phyloP scores from a whole-genome alignment of 192 early-diverging fungal species.

The Backusella luteola region DNA sequence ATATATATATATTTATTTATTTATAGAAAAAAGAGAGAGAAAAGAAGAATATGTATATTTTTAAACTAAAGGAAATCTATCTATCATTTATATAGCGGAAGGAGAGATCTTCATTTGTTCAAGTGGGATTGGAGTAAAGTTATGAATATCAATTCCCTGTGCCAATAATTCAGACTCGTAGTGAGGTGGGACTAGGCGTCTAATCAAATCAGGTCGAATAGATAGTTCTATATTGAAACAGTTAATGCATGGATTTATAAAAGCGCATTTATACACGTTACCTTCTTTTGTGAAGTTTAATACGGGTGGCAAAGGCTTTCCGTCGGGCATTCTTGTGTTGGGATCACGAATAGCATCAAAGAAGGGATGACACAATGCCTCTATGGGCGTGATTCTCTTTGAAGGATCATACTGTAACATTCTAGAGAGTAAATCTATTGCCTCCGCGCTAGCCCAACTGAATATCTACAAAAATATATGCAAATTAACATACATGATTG shows the following conservation, averaged over 20 bases:
- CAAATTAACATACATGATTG: constrained; percentile 63
- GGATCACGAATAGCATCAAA: constrained; percentile 94
- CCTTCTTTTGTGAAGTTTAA: constrained; percentile 86
- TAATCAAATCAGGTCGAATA: constrained; percentile 80
- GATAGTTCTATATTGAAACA: constrained; percentile 67
- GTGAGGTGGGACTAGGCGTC: constrained; percentile 82
- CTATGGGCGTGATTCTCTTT: constrained; percentile 81
- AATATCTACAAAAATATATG: constrained; percentile 62
- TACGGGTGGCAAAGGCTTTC: constrained; percentile 78
- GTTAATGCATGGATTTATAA: not conserved
- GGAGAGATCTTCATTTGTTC: constrained; percentile 40
- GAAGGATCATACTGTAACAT: constrained; percentile 92
- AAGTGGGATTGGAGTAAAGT: constrained; percentile 65
- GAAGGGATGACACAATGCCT: constrained; percentile 92
- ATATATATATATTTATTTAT: not conserved
- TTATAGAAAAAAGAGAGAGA: not conserved
- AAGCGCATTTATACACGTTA: constrained; percentile 26
- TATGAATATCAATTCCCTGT: constrained; percentile 71
- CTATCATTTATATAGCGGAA: constrained; percentile 11
- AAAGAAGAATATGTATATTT: not conserved
- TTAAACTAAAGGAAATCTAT: not conserved
- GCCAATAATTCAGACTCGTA: constrained; percentile 56
- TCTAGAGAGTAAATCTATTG: constrained; percentile 78
- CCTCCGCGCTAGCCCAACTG: constrained; percentile 64
- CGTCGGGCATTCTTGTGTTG: constrained; percentile 77